These are phyloP conservation scores for Penicillium coffeae DNA, from an alignment of 495 filamentous ascomycete genomes.

Conservation along the genomic window DNA sequence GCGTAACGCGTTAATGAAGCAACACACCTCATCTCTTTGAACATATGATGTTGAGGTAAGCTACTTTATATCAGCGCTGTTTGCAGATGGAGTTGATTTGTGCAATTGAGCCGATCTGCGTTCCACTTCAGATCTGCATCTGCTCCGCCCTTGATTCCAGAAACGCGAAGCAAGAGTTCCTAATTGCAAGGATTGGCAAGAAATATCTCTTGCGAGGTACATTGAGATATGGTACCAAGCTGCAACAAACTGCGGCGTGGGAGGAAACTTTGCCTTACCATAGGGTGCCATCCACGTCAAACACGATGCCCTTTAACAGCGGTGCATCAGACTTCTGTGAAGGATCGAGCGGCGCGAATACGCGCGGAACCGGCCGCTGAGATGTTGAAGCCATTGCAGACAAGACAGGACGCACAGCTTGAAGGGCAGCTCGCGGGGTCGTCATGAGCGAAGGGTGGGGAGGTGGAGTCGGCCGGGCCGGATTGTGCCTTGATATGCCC, in stretches of 20 bases:
- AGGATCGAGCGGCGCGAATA: constrained; percentile 55
- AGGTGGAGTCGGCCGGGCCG: constrained; percentile 1
- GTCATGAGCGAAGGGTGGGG: constrained; percentile 13
- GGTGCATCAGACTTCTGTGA: constrained; percentile 38
- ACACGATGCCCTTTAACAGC: constrained; percentile 75
- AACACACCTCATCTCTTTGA: constrained; percentile 73
- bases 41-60: constrained; percentile 94
- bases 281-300: constrained; percentile 93
- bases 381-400: constrained; percentile 32
- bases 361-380: constrained; percentile 41
- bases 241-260: not conserved
- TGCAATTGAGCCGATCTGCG: not conserved
- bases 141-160: no score
- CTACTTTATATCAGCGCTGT: constrained; percentile 37
- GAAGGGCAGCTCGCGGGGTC: not conserved
- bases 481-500: not conserved
- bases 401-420: constrained; percentile 1
- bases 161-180: no score
- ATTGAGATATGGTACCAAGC: no score
- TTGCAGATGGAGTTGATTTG: not conserved
- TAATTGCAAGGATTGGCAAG: no score
- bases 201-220: no score
- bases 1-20: no score
- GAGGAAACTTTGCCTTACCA: constrained; percentile 55
- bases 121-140: not conserved